These are phyloP conservation scores for Podospora pseudopauciseta DNA, from an alignment of 495 filamentous ascomycete species.

Conservation along the genomic window DNA sequence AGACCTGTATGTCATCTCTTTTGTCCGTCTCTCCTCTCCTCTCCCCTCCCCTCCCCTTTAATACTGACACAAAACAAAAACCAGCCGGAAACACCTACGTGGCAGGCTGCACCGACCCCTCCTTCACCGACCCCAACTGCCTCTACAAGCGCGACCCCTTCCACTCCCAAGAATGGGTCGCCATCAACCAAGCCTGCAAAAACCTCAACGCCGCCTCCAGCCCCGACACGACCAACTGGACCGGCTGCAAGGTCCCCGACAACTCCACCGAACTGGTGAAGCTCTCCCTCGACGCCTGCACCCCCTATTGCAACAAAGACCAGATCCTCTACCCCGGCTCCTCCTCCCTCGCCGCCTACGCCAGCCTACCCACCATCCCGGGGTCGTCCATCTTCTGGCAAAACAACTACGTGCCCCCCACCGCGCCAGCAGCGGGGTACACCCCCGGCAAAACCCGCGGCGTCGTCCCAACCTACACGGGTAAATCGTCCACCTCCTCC, in stretches of 20 bases:
- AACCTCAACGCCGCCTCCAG: conserved; percentile 13
- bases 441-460: conserved; percentile 13
- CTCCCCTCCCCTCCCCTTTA: not conserved
- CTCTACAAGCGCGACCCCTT: conserved; percentile 17
- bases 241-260: conserved; percentile 18
- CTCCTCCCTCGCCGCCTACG: conserved; percentile 21
- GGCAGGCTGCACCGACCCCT: conserved; percentile 26
- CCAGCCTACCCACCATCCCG: conserved; percentile 16
- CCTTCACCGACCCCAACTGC: conserved; percentile 22
- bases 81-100: conserved; percentile 25
- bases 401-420: conserved; percentile 17
- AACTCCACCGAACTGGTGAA: conserved; percentile 21
- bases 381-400: conserved; percentile 26
- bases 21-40: no score
- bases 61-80: not conserved
- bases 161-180: conserved; percentile 25
- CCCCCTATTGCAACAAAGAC: conserved; percentile 18
- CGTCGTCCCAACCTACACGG: conserved; percentile 9
- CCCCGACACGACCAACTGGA: conserved; percentile 19
- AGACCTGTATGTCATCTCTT: conserved; percentile 13
- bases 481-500: not conserved
- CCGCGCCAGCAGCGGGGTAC: conserved; percentile 18
- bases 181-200: conserved; percentile 25
- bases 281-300: conserved; percentile 22
- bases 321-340: conserved; percentile 20